phyloP scores from a whole-genome alignment of 805 yeast species.

The Dipodascopsis tothii region DNA sequence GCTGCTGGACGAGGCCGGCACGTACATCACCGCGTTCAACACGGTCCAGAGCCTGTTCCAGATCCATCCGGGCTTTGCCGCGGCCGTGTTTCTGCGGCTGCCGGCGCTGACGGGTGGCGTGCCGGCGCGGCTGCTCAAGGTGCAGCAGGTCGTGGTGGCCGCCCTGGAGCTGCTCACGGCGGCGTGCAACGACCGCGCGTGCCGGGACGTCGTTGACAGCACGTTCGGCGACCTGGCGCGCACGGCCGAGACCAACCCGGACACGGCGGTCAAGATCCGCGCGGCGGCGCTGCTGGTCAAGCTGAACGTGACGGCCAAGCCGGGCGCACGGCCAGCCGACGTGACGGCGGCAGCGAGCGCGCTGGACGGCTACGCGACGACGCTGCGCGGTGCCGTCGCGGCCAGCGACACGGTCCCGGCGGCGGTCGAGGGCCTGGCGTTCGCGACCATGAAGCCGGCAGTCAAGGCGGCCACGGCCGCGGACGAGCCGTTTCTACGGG shows the following conservation, averaged over 20 bases:
- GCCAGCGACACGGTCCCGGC: too few relatives aligned
- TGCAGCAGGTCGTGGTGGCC: not conserved
- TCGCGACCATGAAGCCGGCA: conserved; percentile 29
- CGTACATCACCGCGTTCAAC: not conserved
- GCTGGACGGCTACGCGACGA: too few relatives aligned
- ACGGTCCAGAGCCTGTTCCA: not conserved
- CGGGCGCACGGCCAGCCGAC: too few relatives aligned
- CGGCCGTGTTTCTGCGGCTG: not conserved
- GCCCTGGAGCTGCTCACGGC: conserved; percentile 30
- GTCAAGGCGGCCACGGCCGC: conserved; percentile 28
- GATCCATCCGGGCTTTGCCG: not conserved
- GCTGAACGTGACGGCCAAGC: too few relatives aligned
- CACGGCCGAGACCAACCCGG: too few relatives aligned
- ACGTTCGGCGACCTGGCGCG: conserved; percentile 23
- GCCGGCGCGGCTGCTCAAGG: not conserved
- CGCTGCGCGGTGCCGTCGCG: too few relatives aligned
- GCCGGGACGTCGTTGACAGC: conserved; percentile 27
- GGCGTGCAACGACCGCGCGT: conserved; percentile 30
- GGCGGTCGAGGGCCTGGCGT: conserved; percentile 35
- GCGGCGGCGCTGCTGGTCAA: conserved; percentile 34
- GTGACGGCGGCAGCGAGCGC: conserved; percentile 10
- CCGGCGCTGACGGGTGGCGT: not conserved
- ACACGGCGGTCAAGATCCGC: conserved; percentile 24
- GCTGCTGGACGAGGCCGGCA: not conserved
- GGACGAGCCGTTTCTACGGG: conserved; percentile 20